Base-by-base conservation (phyloP, 73 alveolate species). In the Urostyla sp. region DNA sequence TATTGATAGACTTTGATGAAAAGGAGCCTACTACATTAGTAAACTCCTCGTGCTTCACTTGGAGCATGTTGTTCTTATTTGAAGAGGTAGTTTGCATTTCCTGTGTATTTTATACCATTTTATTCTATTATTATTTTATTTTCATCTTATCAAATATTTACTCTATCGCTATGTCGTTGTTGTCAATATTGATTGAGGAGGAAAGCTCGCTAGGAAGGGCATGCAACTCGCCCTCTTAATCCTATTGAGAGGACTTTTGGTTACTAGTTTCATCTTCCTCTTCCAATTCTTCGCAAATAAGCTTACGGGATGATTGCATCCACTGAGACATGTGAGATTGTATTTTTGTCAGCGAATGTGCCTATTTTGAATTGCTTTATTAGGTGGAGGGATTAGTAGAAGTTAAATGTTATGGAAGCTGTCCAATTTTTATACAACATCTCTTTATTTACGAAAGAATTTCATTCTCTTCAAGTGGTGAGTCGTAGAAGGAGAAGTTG, bases 401-500 rank as follows among this genome's bases (percentile, higher is more conserved):
- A 23, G 37, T 43, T 63, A 63, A 26, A 63, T 63, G 79, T 30
- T 43, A 24, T 38, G 79, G 79, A 10, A 63, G 60, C 44, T 63
- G 23, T 3, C 79, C 79, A 1, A 63, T 63, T 23, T 50, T 63
- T 5, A 63, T 63, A 37, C 79, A 63, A 32, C 79, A 63, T 38
- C 60, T 36, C 45, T 63, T 63, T 13, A 63, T 63, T 26, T 63
- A 24, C n/a, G 27, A 23, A 57, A 63, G 37, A 4, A 63, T 63
- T 23, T 63, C 79, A 23, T 63, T 63, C 26, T 63, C 79, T 40
- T 63, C 79, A 3, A 63, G 37, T n/a, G 79, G 79, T 3, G 79
- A 63, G 26, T 63, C 79, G 28, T 63, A 63, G 36, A 63, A 63
- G n/a, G 79, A 63, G 45, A 63, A 63, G 45, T 63, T 63, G 61